phyloP scores from a whole-genome alignment of 2,329 filamentous ascomycete species.

The Fusarium chuoi region DNA sequence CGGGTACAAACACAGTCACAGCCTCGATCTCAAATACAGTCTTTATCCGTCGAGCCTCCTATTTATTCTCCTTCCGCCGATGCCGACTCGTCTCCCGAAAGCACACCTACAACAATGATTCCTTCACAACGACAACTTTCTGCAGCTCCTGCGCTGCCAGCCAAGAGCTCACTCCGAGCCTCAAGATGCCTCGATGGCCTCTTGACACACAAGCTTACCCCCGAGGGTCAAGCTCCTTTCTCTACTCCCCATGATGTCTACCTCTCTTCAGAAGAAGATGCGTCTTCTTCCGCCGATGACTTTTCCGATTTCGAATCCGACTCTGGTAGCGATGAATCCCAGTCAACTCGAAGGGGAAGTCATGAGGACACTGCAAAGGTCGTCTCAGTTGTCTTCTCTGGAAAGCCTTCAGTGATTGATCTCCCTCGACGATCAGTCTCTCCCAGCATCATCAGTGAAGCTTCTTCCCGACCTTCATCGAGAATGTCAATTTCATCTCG shows the following conservation, averaged over 20 bases:
- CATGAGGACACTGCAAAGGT: conserved; percentile 67
- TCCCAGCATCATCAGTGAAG: conserved; percentile 49
- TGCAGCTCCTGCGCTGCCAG: conserved; percentile 58
- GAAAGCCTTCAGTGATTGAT: conserved; percentile 68
- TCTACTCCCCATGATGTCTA: conserved; percentile 67
- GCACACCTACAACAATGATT: conserved; percentile 45
- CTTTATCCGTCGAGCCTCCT: conserved; percentile 41
- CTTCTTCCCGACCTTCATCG: conserved; percentile 42
- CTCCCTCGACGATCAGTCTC: conserved; percentile 59
- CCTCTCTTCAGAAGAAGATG: conserved; percentile 73
- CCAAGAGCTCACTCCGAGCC: conserved; percentile 60
- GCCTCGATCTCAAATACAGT: conserved; percentile 40
- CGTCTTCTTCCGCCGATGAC: conserved; percentile 69
- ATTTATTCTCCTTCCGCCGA: conserved; percentile 42
- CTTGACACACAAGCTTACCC: conserved; percentile 45
- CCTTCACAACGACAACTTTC: conserved; percentile 40
- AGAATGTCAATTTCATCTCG: conserved; percentile 30
- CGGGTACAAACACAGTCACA: conserved; percentile 29
- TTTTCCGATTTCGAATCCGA: conserved; percentile 66
- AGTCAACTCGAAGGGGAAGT: conserved; percentile 51
- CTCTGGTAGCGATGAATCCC: conserved; percentile 53
- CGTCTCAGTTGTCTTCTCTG: conserved; percentile 68
- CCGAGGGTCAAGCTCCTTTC: conserved; percentile 47
- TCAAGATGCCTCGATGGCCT: conserved; percentile 54
- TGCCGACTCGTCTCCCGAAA: conserved; percentile 36